These are phyloP conservation scores for Ustulina deusta DNA, from an alignment of 2,329 filamentous ascomycete genomes.

Conservation along the genomic window DNA sequence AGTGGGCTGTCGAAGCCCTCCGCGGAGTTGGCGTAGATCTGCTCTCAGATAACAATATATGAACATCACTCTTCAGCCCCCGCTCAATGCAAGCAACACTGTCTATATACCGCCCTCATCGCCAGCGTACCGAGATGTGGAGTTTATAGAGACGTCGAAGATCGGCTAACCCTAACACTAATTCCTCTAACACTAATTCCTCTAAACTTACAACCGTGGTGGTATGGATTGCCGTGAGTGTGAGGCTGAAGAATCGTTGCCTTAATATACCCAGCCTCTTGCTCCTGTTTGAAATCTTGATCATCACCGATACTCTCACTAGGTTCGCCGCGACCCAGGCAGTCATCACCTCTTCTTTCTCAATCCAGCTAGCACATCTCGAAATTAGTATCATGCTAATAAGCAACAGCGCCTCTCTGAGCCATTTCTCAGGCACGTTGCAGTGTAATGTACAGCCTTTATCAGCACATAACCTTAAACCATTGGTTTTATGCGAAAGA, in stretches of 20 bases:
- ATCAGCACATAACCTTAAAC: background rate
- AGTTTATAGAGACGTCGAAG: background rate
- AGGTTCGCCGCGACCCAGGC: background rate
- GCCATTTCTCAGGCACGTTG: background rate
- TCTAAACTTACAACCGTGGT: background rate
- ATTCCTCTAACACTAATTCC: background rate
- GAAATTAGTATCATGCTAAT: background rate
- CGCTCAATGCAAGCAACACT: background rate
- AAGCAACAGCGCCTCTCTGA: background rate
- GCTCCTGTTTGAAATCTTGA: background rate
- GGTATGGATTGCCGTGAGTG: background rate
- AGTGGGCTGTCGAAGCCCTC: slow-evolving; percentile 87
- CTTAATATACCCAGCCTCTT: background rate
- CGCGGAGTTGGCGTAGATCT: slow-evolving; percentile 83
- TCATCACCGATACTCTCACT: background rate
- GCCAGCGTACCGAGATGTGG: background rate
- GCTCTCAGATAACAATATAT: slow-evolving; percentile 52
- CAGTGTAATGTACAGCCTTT: background rate
- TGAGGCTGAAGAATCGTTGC: background rate
- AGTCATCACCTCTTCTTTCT: background rate
- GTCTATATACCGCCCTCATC: background rate
- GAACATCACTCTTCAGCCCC: slow-evolving; percentile 1
- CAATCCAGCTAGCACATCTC: background rate
- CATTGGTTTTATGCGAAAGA: background rate
- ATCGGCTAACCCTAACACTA: background rate